Evolutionary conservation across 106 monocot genomes (phyloP), one percentile per base, ranked within the genome.

Genomic region (Phalaenopsis equestris): DNA sequence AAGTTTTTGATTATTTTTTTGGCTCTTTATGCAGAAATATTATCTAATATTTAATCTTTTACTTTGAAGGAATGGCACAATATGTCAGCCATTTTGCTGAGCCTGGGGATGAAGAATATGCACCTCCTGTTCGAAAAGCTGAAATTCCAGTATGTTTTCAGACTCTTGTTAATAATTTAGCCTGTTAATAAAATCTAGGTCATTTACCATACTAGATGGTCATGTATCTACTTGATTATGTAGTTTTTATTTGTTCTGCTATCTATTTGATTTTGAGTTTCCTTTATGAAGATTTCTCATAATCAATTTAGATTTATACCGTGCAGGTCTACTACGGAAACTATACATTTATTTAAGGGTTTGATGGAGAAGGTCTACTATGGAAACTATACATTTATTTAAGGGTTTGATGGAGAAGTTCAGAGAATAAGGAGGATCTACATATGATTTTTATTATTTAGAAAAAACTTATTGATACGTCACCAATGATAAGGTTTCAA

Each of bases 21-120:
- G 42, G 0, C 14, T 74, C 3, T 81, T 15, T 72, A 55, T 85
- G 9, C 14, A 3, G 4, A 38, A 55, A 47, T 14, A 77, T 23
- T 77, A 55, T 52, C 49, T 78, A 65, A 39, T 78, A 6, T 52
- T 74, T 41, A 46, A 58, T 19, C 14, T 57, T 52, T 36, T 38
- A 23, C 57, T 75, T 57, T 87, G 55, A 57, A 94, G 94, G 94
- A 42, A 94, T 98, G 86, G 90, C 86, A 24, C 94, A 94, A 73
- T 98, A 85, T 72, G 92, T 89, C 58, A 85, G 88, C 6, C 56
- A 91, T 5, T 98, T 98, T 88, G 94, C 97, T 6, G 92, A 94
- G 70, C 90, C 90, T 8, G 88, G 83, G n/a, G 89, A 94, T 65
- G 83, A 87, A n/a, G 97, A 94, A 72, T 98, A 98, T 81, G 83